Conservation (phyloP, 2,329 filamentous ascomycete species). For the Biscogniauxia sp. region DNA sequence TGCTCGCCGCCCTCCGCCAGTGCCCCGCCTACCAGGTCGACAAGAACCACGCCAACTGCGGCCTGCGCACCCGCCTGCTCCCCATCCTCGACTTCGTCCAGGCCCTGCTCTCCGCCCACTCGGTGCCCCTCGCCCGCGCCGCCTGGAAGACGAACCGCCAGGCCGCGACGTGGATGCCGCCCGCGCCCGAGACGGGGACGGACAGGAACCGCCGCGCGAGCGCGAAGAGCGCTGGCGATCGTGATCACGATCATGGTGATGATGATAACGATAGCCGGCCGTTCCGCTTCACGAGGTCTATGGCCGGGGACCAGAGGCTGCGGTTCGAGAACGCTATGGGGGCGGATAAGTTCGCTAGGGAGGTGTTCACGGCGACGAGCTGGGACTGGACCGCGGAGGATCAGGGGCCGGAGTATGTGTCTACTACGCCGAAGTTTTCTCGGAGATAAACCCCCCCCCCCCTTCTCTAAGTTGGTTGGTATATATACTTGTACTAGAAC, state of each 20-base stretch:
- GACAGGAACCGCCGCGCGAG: conserved; percentile 5
- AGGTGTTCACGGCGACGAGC: conserved; percentile 52
- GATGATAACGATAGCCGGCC: conserved; percentile 16
- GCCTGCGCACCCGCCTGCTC: conserved; percentile 62
- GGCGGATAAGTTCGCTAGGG: conserved; percentile 49
- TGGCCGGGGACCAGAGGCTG: conserved; percentile 50
- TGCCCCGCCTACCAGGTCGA: conserved; percentile 73
- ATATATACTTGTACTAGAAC: too few species aligned
- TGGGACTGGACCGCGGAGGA: conserved; percentile 62
- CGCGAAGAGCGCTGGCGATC: conserved; percentile 1
- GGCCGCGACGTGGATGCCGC: conserved; percentile 40
- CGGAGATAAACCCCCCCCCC: conserved; percentile 11
- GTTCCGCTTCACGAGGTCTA: conserved; percentile 51
- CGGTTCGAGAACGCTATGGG: conserved; percentile 49
- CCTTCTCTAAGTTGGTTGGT: too few species aligned
- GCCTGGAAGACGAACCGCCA: conserved; percentile 46
- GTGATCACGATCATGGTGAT: conserved; percentile 18
- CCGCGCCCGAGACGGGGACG: conserved; percentile 14
- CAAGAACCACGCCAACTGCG: conserved; percentile 70
- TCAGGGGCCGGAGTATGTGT: conserved; percentile 21
- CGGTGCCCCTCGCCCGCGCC: conserved; percentile 42
- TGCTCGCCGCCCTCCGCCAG: conserved; percentile 62
- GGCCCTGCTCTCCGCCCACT: conserved; percentile 49
- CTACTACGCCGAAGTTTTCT: conserved; percentile 26
- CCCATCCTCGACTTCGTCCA: conserved; percentile 65